Conservation (phyloP, 208 protist genomes). For the Crithidia fasciculata region DNA sequence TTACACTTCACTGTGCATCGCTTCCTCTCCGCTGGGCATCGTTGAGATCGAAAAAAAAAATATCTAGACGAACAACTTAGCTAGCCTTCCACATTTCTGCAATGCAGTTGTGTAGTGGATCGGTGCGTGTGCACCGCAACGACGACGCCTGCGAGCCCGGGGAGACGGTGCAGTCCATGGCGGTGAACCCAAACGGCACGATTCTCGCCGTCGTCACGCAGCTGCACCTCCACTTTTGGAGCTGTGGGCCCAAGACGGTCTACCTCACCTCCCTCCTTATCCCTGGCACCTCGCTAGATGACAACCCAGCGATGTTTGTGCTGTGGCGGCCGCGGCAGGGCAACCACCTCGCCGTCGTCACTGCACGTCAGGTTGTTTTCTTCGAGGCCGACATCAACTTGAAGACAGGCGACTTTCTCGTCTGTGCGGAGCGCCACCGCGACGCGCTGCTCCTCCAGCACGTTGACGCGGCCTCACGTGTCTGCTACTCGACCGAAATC, state of each 20-base stretch:
- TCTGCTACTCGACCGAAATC: slow-evolving; percentile 46
- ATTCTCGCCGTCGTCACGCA: slow-evolving; percentile 60
- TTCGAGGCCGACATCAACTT: slow-evolving; percentile 44
- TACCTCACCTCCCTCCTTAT: slow-evolving; percentile 55
- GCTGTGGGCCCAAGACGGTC: slow-evolving; percentile 30
- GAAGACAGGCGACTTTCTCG: slow-evolving; percentile 11
- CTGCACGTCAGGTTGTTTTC: slow-evolving; percentile 59
- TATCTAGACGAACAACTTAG: too few relatives aligned
- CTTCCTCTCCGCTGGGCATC: too few relatives aligned
- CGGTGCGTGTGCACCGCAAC: slow-evolving; percentile 29
- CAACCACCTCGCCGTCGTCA: slow-evolving; percentile 62
- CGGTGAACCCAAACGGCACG: slow-evolving; percentile 40
- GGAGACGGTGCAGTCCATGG: slow-evolving; percentile 51
- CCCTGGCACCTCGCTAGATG: slow-evolving; percentile 40
- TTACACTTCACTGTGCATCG: too few relatives aligned
- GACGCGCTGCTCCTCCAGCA: slow-evolving; percentile 29
- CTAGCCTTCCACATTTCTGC: background rate
- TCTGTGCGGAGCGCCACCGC: slow-evolving; percentile 9
- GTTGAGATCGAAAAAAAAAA: too few relatives aligned
- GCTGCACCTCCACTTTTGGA: slow-evolving; percentile 69
- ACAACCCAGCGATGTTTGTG: slow-evolving; percentile 53
- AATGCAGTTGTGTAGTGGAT: slow-evolving; percentile 36
- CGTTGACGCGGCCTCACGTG: slow-evolving; percentile 36
- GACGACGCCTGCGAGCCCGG: slow-evolving; percentile 21
- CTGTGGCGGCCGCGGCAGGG: slow-evolving; percentile 63